These are phyloP conservation scores for Solanum medicagineum DNA, from an alignment of 257 asterid species.

Conservation along the genomic window DNA sequence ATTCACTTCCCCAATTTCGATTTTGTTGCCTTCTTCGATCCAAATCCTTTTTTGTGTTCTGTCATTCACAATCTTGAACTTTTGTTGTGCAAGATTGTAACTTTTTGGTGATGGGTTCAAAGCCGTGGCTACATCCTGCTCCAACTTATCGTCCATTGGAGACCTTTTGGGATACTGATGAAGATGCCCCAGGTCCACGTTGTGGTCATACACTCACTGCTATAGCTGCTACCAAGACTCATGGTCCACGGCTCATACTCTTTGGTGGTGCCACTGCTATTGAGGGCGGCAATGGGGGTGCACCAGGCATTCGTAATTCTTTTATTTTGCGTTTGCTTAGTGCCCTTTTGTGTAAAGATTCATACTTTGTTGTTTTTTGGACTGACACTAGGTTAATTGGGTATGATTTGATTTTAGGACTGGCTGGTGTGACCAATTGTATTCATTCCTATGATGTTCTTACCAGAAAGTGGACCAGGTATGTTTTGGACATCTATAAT, in stretches of 20 bases:
- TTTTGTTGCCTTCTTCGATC: not conserved
- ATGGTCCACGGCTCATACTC: slow-evolving; percentile 85
- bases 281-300: slow-evolving; percentile 79
- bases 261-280: slow-evolving; percentile 98
- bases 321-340: not conserved
- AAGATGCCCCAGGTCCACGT: slow-evolving; percentile 98
- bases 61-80: not conserved
- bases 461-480: slow-evolving; percentile 97
- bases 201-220: slow-evolving; percentile 93
- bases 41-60: not conserved
- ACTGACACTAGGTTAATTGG: not conserved
- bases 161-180: slow-evolving; percentile 77
- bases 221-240: slow-evolving; percentile 76
- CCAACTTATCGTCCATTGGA: slow-evolving; percentile 35
- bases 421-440: slow-evolving; percentile 89
- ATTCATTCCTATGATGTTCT: slow-evolving; percentile 85
- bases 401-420: slow-evolving; percentile 35
- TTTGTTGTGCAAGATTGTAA: not conserved
- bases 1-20: not conserved
- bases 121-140: slow-evolving; percentile 36
- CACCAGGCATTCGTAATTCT: slow-evolving; percentile 74
- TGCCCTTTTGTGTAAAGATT: not conserved
- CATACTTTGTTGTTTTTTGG: not conserved
- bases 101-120: slow-evolving; percentile 23
- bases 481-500: not conserved